Evolutionary conservation across 257 asterid genomes (phyloP), one percentile per base, ranked within the genome.

Genomic region (Nicotiana tomentosiformis): DNA sequence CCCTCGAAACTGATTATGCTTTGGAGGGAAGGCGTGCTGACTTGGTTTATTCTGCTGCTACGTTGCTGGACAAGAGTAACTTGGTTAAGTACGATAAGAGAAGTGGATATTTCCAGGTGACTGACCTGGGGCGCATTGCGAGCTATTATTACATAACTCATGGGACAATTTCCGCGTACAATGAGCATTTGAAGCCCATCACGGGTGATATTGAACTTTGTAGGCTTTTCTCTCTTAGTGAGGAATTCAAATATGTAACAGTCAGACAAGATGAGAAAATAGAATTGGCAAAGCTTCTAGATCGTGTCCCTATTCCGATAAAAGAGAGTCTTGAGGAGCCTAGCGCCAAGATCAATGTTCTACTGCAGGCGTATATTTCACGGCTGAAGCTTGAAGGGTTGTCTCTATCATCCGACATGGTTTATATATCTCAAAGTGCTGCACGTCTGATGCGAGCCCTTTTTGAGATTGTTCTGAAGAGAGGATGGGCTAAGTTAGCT

Each of bases 151-250:
- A 88, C 56, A 82, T 88, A 66, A 86, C 90, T n/a, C 90, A 88
- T 77, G 90, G 90, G 58, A 84, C 90, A n/a, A 86, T 88, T 16
- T 82, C 90, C 35, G 86, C 87, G 3, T 88, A 84, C 79, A 86
- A 86, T 60, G 90, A 88, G 80, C 90, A 88, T 74, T 77, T 88
- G 85, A 88, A 88, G 83, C 89, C 87, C 9, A 88, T 89, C 1
- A 88, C 86, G 90, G 90, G 90, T 68, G 90, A 88, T 64, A 88
- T 88, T 72, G 90, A 88, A 81, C 90, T 88, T 12, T 88, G 90
- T 69, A 85, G 90, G 60, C 85, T 88, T 46, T 88, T 88, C 23
- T 88, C 90, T 43, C 90, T 88, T 16, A 88, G 90, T 66, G 89
- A 88, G 68, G 90, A 88, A 82, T 88, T 88, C 77, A 88, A 86